Evolutionary conservation across 179 eudicot species (phyloP), one percentile per base, ranked within the genome.

Genomic region (Drosera spatulata): DNA sequence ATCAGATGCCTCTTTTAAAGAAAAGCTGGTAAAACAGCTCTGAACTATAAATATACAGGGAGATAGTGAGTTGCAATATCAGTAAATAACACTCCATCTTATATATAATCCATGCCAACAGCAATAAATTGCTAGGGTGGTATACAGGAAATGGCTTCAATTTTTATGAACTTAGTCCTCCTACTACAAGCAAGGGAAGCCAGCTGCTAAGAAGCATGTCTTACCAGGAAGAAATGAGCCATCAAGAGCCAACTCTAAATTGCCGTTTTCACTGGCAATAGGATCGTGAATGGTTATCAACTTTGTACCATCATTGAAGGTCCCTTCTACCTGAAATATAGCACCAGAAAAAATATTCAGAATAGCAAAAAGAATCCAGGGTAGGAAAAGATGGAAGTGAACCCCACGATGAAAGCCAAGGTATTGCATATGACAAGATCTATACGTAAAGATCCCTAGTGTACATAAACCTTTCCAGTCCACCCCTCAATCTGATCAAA

Each of bases 171-270:
- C 33, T 22, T 22, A 22, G 33, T 22, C 33, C 33, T 22, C 33
- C 33, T 22, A 22, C 33, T 22, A 22, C 33, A 22, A 22, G 33
- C 33, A 22, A 22, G 33, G 33, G 33, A 22, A 22, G 33, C 33
- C 33, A 22, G 33, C 41, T 0, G 38, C 33, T 22, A 49, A 40
- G 56, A 58, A 39, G 53, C 41, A 50, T 15, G 48, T 10, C 55
- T 71, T 64, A 88, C 96, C 98, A 71, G 98, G 98, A 80, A 91
- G 91, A 69, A 88, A 91, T 67, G 98, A 82, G 66, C 98, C 95
- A 48, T 82, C 83, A 59, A 91, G 82, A 64, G 95, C 96, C 58
- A 88, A 75, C 70, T 79, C 95, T 71, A 91, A 73, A 71, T 91
- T 76, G 72, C 98, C 98, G 76, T 85, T 77, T 73, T 91, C 96